Evolutionary conservation across 2,329 filamentous ascomycete genomes (phyloP), one percentile per base, ranked within the genome.

Genomic region (Exophiala alcalophila): DNA sequence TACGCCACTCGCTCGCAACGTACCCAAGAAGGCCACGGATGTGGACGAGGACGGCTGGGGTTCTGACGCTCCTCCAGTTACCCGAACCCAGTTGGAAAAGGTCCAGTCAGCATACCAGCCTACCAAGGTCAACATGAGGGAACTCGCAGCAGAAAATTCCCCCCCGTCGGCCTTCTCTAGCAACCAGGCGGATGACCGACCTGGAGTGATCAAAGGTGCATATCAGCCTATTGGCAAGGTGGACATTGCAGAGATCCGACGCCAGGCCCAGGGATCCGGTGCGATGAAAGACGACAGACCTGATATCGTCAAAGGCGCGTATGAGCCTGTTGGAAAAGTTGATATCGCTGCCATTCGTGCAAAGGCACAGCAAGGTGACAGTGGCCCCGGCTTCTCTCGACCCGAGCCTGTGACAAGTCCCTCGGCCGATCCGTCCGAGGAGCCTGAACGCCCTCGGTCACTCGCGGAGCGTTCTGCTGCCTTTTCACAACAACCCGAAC

Each of bases 221-320:
- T 98, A 98, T 65, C 88, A 96, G 63, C 92, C 92, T 14, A 72
- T 98, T 57, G 92, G 92, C 43, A 97, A 96, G 69, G 86, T 98
- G n/a, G 90, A 98, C 60, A 97, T 98, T 66, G 85, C 84, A 16
- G 90, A 88, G 25, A 84, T 98, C 55, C 81, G 92, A 51, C 69
- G 82, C 74, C 62, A 87, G 77, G 71, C 89, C 68, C 60, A 82
- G 73, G 71, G 82, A 72, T 57, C 73, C 63, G 65, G 76, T 6
- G 52, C 61, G 18, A 8, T 61, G 8, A 61, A 76, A 31, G 88
- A 96, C 59, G 85, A 95, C 55, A 77, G 89, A 41, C 92, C 92
- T 3, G 78, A 84, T 1, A 78, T 81, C 4, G 86, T 97, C 14
- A 97, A 94, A 67, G 92, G 92, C 28, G 79, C 90, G 16, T 98